phyloP scores from a whole-genome alignment of 441 rosid species.

The Populus hybrid region DNA sequence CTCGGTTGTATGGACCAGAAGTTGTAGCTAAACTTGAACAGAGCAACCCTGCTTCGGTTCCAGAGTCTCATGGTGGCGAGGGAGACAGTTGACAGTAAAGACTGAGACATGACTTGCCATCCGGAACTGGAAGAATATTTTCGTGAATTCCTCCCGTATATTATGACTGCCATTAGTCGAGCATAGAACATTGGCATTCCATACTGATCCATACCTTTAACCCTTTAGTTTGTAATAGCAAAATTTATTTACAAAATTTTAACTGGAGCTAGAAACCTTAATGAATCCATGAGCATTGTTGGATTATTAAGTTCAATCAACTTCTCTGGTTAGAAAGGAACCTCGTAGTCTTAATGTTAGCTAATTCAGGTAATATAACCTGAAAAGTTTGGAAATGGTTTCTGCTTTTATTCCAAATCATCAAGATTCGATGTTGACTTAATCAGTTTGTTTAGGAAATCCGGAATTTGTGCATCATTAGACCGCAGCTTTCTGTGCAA shows the following conservation, averaged over 20 bases:
- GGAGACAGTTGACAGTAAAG: conserved; percentile 28
- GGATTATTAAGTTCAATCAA: conserved; percentile 16
- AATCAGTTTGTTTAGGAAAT: not conserved
- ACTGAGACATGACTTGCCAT: not conserved
- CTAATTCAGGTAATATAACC: not conserved
- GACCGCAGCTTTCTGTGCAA: not conserved
- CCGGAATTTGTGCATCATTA: not conserved
- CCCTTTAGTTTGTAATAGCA: conserved; percentile 24
- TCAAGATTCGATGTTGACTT: not conserved
- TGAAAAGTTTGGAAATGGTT: not conserved
- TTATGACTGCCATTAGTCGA: conserved; percentile 14
- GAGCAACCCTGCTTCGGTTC: conserved; percentile 34
- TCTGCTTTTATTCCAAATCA: not conserved
- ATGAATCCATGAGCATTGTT: conserved; percentile 11
- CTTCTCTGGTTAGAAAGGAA: not conserved
- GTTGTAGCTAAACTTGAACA: conserved; percentile 63
- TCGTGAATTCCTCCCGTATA: conserved; percentile 14
- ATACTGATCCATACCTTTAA: conserved; percentile 40
- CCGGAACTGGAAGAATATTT: conserved; percentile 10
- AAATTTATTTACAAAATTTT: conserved; percentile 22
- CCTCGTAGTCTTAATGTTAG: not conserved
- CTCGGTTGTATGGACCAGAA: conserved; percentile 65
- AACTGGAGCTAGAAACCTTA: conserved; percentile 9
- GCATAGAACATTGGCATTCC: conserved; percentile 26
- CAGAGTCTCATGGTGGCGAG: conserved; percentile 37